Conservation (phyloP, 208 protist species). For the Angomonas deanei region DNA sequence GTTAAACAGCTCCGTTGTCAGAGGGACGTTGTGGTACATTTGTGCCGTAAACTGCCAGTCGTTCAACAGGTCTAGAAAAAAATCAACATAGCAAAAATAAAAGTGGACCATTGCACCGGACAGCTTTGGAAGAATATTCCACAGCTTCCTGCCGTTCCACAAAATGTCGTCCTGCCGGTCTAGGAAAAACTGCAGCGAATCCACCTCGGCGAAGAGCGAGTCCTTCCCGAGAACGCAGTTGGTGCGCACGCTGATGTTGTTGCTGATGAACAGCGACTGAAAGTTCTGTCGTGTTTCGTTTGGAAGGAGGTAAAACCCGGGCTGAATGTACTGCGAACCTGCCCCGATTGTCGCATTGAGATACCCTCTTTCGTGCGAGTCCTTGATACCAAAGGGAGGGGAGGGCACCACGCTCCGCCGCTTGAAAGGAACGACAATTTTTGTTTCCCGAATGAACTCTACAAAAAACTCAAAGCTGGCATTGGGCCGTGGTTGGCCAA, state of each 20-base stretch:
- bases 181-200: constrained; percentile 72
- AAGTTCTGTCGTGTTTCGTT: constrained; percentile 63
- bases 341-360: constrained; percentile 49
- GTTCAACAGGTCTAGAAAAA: constrained; percentile 77
- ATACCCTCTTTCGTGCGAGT: constrained; percentile 62
- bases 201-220: constrained; percentile 35
- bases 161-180: constrained; percentile 63
- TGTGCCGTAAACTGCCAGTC: constrained; percentile 81
- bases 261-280: constrained; percentile 56
- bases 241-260: constrained; percentile 50
- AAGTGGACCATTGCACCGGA: constrained; percentile 57
- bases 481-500: constrained; percentile 62
- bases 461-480: constrained; percentile 77
- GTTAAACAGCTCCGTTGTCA: constrained; percentile 79
- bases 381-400: constrained; percentile 81
- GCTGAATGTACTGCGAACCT: constrained; percentile 81
- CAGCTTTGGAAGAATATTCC: constrained; percentile 59
- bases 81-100: constrained; percentile 74
- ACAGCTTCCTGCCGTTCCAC: constrained; percentile 76
- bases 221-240: constrained; percentile 70
- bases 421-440: constrained; percentile 75
- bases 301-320: constrained; percentile 50
- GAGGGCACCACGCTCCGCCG: constrained; percentile 51
- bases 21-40: constrained; percentile 76
- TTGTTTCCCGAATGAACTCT: constrained; percentile 64